Evolutionary conservation across 2,329 filamentous ascomycete species (phyloP).

Genomic region (Davidsoniella virescens): DNA sequence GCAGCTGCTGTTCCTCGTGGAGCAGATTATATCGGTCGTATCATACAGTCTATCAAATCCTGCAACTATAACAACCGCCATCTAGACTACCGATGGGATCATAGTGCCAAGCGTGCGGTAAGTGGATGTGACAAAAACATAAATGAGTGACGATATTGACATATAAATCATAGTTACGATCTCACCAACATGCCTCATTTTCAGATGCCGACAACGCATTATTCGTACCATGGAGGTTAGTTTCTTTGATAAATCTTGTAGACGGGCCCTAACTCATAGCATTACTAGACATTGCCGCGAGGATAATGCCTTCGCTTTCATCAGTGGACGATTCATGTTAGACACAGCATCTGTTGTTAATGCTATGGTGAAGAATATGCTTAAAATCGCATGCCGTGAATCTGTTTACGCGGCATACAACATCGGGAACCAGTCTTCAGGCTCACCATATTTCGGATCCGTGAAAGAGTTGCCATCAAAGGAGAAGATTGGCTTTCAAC

Average conservation of each 20-base stretch:
- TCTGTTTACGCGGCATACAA: not conserved
- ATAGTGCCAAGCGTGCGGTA: not conserved
- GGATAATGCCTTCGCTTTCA: slow-evolving; percentile 10
- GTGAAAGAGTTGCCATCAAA: too few species aligned
- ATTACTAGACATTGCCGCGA: slow-evolving; percentile 5
- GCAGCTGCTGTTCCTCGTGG: slow-evolving; percentile 5
- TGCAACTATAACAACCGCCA: not conserved
- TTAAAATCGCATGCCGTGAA: slow-evolving; percentile 6
- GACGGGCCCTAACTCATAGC: not conserved
- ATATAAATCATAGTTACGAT: not conserved
- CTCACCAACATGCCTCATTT: slow-evolving; percentile 7
- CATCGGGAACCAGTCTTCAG: too few species aligned
- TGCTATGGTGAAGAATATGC: slow-evolving; percentile 9
- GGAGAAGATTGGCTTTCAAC: too few species aligned
- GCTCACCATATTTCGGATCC: too few species aligned
- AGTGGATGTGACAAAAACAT: not conserved
- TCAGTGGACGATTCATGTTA: slow-evolving; percentile 11
- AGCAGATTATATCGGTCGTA: slow-evolving; percentile 1
- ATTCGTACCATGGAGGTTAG: slow-evolving; percentile 3
- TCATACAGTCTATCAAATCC: not conserved
- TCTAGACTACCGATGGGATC: not conserved
- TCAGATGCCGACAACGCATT: slow-evolving; percentile 1
- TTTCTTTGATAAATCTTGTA: not conserved
- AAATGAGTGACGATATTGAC: too few species aligned
- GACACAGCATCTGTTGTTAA: slow-evolving; percentile 7